Percentiles rank a stretch among this genome's conserved stretches.
Evolutionary conservation across 805 yeast genomes (phyloP).

Genomic region (Saccharomycopsis schoenii): DNA sequence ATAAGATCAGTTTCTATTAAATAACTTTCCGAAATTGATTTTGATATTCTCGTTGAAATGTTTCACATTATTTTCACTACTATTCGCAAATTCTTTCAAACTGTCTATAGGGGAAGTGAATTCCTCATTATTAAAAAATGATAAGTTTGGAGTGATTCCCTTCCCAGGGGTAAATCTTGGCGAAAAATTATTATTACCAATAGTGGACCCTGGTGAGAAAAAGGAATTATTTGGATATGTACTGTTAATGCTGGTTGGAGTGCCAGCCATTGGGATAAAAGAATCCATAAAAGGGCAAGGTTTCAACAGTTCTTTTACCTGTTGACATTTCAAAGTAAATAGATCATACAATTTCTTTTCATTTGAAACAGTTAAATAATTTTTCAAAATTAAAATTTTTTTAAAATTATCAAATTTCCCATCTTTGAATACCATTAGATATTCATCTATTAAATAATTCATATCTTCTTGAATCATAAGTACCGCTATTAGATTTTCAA

Average conservation of each 20-base stretch:
- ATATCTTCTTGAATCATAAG: constrained; percentile 63
- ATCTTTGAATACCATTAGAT: constrained; percentile 60
- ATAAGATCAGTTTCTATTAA: constrained; percentile 28
- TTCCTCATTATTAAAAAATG: constrained; percentile 23
- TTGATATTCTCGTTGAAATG: constrained; percentile 58
- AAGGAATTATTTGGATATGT: not conserved
- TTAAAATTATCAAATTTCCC: constrained; percentile 49
- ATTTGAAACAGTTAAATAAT: constrained; percentile 27
- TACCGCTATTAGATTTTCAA: constrained; percentile 62
- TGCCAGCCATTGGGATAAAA: constrained; percentile 6
- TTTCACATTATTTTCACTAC: constrained; percentile 53
- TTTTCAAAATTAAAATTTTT: constrained; percentile 57
- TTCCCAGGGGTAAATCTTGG: constrained; percentile 3
- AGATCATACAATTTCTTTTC: constrained; percentile 32
- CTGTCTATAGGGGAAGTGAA: constrained; percentile 23
- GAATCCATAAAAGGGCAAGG: constrained; percentile 2
- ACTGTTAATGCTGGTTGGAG: not conserved
- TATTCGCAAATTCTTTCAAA: constrained; percentile 30
- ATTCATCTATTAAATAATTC: constrained; percentile 50
- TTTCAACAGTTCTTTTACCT: constrained; percentile 5
- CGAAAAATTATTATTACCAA: constrained; percentile 21
- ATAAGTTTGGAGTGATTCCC: constrained; percentile 14
- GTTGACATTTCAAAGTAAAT: constrained; percentile 28
- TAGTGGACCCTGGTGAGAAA: constrained; percentile 13
- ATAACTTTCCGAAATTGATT: constrained; percentile 46